Base-by-base conservation (phyloP, 345 rosid species). In the Pugionium dolabratum region DNA sequence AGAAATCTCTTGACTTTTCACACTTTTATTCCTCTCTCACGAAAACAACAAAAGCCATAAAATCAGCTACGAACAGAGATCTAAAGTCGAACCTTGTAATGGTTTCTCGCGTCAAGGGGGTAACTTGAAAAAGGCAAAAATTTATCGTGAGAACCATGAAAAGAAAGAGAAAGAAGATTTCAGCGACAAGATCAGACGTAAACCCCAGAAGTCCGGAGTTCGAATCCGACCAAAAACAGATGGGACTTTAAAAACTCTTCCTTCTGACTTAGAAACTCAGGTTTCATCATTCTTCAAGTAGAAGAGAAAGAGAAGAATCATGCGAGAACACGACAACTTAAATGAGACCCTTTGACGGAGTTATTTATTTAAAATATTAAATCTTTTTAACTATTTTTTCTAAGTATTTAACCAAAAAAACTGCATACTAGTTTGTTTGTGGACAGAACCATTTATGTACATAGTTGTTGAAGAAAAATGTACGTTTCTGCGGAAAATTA, bases 281-380 rank as follows among this genome's bases (percentile, higher is more conserved):
- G 48, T 61, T 40, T 74, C 65, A 74, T 62, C 76, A 58, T 18
- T 72, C 78, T 54, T 74, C 65, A 74, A 67, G 73, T 47, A 63
- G 72, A 56, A 67, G 64, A 67, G 59, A 67, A 39, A 68, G 66
- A 44, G 69, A 46, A 67, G 18, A 18, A 18, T 60, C 57, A 66
- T 30, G 58, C 43, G 64, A 72, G 54, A 50, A 72, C 66, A 72
- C 73, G 78, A 74, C 73, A 61, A 74, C 69, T 62, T 58, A 74
- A 73, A 73, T 66, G 72, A 59, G 73, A 47, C n/a, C 40, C 59
- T 62, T 67, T 74, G 64, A 67, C 69, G 56, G 26, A 43, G 63
- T 67, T 74, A 40, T 73, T 67, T 74, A 9, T 18, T 18, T 18
- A 18, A 18, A 18, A 18, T 18, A 18, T 18, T 18, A 18, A 18